phyloP scores from a whole-genome alignment of 2,329 filamentous ascomycete genomes.

The Penicillium sp. region DNA sequence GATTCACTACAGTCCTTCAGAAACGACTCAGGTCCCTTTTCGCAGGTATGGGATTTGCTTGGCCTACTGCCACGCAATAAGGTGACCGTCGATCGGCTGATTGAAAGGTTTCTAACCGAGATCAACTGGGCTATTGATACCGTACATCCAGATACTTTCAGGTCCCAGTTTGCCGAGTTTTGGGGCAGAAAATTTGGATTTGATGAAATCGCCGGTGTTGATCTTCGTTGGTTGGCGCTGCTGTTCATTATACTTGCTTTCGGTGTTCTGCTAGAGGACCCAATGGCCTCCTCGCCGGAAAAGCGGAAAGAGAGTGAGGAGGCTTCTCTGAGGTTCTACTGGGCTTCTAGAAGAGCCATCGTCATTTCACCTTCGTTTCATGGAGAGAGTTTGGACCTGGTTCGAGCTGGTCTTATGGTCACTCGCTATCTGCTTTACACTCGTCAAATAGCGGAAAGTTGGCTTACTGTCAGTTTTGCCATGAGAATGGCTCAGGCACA shows the following conservation, averaged over 20 bases:
- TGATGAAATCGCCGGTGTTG: constrained; percentile 46
- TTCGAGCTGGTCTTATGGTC: constrained; percentile 44
- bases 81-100: constrained; percentile 41
- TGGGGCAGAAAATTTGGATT: constrained; percentile 46
- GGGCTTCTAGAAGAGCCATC: constrained; percentile 45
- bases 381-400: constrained; percentile 47
- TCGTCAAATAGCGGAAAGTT: constrained; percentile 44
- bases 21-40: constrained; percentile 35
- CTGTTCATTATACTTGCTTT: constrained; percentile 49
- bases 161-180: constrained; percentile 42
- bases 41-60: constrained; percentile 49
- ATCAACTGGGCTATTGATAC: constrained; percentile 45
- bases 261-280: constrained; percentile 43
- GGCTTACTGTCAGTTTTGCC: constrained; percentile 49
- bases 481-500: constrained; percentile 51
- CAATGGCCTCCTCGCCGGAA: constrained; percentile 35
- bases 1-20: constrained; percentile 25
- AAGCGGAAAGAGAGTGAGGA: constrained; percentile 43
- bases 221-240: constrained; percentile 48
- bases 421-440: constrained; percentile 47
- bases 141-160: constrained; percentile 41
- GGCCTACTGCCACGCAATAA: constrained; percentile 45
- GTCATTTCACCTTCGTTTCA: constrained; percentile 50
- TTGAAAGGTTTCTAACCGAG: constrained; percentile 40
- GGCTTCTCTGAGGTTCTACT: constrained; percentile 47